Conservation (phyloP, 768 basidiomycete genomes). For the Suillus subalutaceus region DNA sequence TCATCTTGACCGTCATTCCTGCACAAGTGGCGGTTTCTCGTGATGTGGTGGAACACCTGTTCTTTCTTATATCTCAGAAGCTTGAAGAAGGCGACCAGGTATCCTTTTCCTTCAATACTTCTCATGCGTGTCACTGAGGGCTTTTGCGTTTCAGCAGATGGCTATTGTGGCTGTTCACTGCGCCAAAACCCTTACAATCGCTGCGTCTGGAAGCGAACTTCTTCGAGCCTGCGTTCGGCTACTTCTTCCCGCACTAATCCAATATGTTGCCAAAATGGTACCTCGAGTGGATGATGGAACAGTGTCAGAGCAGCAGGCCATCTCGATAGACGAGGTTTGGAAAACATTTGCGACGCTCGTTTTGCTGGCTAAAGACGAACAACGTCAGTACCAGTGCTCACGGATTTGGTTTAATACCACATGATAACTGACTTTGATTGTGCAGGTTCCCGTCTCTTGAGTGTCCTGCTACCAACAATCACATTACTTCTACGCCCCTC, state of each 20-base stretch:
- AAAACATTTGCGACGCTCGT: conserved; percentile 77
- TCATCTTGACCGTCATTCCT: conserved; percentile 83
- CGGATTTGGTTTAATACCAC: background rate
- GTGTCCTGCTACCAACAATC: conserved; percentile 75
- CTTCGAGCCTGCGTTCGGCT: conserved; percentile 73
- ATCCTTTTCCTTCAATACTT: conserved; percentile 17
- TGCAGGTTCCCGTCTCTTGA: conserved; percentile 66
- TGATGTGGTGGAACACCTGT: conserved; percentile 80
- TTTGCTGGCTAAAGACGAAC: conserved; percentile 53
- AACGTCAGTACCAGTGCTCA: conserved; percentile 57
- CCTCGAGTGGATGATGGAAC: conserved; percentile 60
- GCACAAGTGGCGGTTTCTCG: conserved; percentile 66
- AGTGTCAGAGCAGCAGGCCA: conserved; percentile 56
- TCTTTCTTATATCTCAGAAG: conserved; percentile 83
- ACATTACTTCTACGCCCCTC: conserved; percentile 67
- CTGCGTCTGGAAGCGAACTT: conserved; percentile 67
- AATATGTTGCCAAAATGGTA: conserved; percentile 72
- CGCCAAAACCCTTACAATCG: conserved; percentile 77
- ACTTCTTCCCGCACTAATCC: conserved; percentile 81
- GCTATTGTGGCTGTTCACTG: conserved; percentile 90
- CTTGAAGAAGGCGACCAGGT: conserved; percentile 74
- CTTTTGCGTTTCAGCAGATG: conserved; percentile 56
- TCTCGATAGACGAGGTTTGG: conserved; percentile 78
- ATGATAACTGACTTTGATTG: conserved; percentile 18
- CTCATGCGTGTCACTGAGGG: background rate